These are phyloP conservation scores for Hypoxylon rubiginosum DNA, from an alignment of 2,329 filamentous ascomycete genomes.

Conservation along the genomic window DNA sequence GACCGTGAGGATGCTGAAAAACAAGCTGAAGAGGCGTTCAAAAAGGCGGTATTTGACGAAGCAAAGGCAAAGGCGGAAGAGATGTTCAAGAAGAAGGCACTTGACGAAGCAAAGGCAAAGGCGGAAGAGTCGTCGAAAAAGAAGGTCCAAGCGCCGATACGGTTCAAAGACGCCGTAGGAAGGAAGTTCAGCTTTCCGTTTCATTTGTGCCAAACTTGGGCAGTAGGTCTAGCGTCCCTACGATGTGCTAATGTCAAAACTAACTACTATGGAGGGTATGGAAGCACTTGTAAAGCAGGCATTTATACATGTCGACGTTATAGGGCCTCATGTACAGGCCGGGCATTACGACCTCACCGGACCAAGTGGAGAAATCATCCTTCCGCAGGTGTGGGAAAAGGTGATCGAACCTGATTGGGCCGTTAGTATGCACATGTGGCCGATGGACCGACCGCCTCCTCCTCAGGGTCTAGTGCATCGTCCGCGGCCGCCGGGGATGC, in stretches of 20 bases:
- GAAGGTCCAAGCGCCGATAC: slow-evolving; percentile 79
- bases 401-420: slow-evolving; percentile 83
- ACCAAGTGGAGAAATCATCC: slow-evolving; percentile 84
- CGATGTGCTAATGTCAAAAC: background rate
- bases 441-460: slow-evolving; percentile 57
- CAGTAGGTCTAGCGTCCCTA: slow-evolving; percentile 67
- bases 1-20: slow-evolving; percentile 43
- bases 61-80: slow-evolving; percentile 62
- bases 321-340: slow-evolving; percentile 80
- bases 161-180: slow-evolving; percentile 91
- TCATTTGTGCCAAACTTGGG: slow-evolving; percentile 86
- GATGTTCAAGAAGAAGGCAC: slow-evolving; percentile 32
- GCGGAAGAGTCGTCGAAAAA: slow-evolving; percentile 60
- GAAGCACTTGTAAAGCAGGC: slow-evolving; percentile 88
- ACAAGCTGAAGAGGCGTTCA: background rate
- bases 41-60: slow-evolving; percentile 34
- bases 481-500: background rate
- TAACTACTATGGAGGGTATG: slow-evolving; percentile 65
- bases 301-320: slow-evolving; percentile 82
- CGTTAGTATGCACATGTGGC: slow-evolving; percentile 76
- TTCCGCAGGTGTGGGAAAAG: slow-evolving; percentile 85
- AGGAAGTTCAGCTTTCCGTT: slow-evolving; percentile 94
- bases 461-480: slow-evolving; percentile 31
- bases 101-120: slow-evolving; percentile 58
- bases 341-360: slow-evolving; percentile 86